Conservation (phyloP, 495 filamentous ascomycete species). For the Aspergillus saccharolyticus region DNA sequence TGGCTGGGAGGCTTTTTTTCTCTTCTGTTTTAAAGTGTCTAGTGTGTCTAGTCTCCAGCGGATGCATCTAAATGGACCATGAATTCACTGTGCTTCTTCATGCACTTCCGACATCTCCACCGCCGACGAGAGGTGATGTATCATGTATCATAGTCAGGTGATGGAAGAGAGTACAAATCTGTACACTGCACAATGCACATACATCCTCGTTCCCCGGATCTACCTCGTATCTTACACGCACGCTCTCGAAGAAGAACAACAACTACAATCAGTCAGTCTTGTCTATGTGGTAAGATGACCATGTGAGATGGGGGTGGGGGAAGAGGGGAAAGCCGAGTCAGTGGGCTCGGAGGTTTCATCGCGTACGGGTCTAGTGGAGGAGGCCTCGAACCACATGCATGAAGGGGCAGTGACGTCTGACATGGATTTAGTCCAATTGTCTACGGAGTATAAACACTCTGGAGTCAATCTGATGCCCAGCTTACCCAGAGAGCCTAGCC, state of each 20-base stretch:
- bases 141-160: background rate
- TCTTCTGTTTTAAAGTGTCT: background rate
- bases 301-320: background rate
- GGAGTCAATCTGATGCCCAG: background rate
- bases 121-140: background rate
- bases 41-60: background rate
- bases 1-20: background rate
- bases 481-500: background rate
- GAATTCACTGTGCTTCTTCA: background rate
- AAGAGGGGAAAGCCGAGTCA: background rate
- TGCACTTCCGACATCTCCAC: background rate
- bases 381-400: background rate
- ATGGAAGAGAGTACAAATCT: background rate
- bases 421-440: background rate
- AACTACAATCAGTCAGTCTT: background rate
- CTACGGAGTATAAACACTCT: background rate
- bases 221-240: background rate
- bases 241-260: background rate
- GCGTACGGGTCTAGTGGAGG: background rate
- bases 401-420: conserved; percentile 3
- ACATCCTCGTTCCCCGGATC: background rate
- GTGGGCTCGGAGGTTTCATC: background rate
- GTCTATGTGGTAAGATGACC: background rate
- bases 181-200: no score
- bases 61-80: background rate